A percentile compares a stretch with the other conserved stretches of the same genome.
Evolutionary conservation across 2,329 filamentous ascomycete genomes (phyloP).

Genomic region (Ascochyta koolunga): DNA sequence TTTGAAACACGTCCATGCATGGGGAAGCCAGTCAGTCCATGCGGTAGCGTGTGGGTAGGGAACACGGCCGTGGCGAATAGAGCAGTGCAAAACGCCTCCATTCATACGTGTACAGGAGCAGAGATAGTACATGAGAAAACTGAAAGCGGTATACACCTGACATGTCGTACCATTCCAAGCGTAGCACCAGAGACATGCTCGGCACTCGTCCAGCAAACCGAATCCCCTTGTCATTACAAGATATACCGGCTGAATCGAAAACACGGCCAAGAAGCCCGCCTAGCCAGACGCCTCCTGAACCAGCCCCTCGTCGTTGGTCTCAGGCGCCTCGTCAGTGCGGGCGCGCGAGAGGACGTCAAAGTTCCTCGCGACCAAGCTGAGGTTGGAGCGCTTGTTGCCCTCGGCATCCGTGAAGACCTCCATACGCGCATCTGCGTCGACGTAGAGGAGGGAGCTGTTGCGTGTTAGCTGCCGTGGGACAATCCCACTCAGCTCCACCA

Average conservation of each 20-base stretch:
- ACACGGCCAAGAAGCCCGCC: background rate
- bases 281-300: slow-evolving; percentile 38
- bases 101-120: slow-evolving; percentile 27
- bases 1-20: no score
- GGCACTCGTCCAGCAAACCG: background rate
- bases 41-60: background rate
- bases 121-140: slow-evolving; percentile 39
- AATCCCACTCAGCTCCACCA: slow-evolving; percentile 12
- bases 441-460: slow-evolving; percentile 79
- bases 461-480: no score
- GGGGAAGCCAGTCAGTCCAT: no score
- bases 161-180: background rate
- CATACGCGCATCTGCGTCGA: slow-evolving; percentile 83
- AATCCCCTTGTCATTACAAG: slow-evolving; percentile 12
- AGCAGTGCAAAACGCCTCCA: slow-evolving; percentile 8
- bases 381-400: slow-evolving; percentile 66
- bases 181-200: no score
- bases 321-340: slow-evolving; percentile 25
- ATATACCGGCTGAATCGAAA: slow-evolving; percentile 9
- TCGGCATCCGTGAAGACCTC: slow-evolving; percentile 66
- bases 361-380: slow-evolving; percentile 74
- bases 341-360: slow-evolving; percentile 43
- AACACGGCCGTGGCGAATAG: background rate
- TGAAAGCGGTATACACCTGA: slow-evolving; percentile 4
- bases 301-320: slow-evolving; percentile 43